phyloP scores from a whole-genome alignment of 106 monocot species.

The Alisma plantagoaquatica region DNA sequence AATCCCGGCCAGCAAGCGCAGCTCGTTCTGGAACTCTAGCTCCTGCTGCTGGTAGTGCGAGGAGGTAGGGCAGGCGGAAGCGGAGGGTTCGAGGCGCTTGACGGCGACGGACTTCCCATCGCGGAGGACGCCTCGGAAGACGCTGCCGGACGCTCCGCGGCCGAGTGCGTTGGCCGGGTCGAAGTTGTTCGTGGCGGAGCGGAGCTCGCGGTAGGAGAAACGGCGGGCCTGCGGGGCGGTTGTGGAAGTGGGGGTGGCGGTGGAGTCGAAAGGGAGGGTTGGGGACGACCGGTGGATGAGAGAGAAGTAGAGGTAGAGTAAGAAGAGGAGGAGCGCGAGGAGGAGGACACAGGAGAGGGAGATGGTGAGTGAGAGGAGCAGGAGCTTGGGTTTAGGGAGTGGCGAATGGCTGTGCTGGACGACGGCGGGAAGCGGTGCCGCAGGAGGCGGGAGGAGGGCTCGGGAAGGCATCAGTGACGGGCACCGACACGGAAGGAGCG shows the following conservation, averaged over 20 bases:
- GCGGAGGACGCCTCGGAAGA: slow-evolving; percentile 35
- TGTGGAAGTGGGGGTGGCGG: slow-evolving; percentile 26
- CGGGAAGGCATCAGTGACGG: slow-evolving; percentile 11
- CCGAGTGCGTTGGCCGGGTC: slow-evolving; percentile 37
- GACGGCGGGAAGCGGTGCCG: too few species aligned
- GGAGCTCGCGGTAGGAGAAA: too few species aligned
- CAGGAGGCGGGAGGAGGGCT: slow-evolving; percentile 9
- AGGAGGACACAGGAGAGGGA: slow-evolving; percentile 8
- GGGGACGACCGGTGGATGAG: slow-evolving; percentile 13
- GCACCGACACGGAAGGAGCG: too few species aligned
- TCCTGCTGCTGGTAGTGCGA: too few species aligned
- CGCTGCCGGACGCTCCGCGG: slow-evolving; percentile 48
- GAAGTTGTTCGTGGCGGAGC: slow-evolving; percentile 35
- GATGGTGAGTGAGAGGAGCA: slow-evolving; percentile 16
- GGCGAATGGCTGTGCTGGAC: background rate
- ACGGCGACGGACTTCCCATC: slow-evolving; percentile 38
- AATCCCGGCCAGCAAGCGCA: slow-evolving; percentile 27
- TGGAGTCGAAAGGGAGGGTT: slow-evolving; percentile 16
- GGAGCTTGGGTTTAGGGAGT: background rate
- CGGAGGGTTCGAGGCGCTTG: slow-evolving; percentile 21
- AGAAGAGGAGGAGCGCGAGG: slow-evolving; percentile 13
- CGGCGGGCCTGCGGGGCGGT: slow-evolving; percentile 27
- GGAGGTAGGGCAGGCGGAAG: slow-evolving; percentile 1
- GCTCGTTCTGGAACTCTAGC: slow-evolving; percentile 54
- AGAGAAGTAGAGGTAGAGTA: slow-evolving; percentile 15